Base-by-base conservation (phyloP, 148 eudicot genomes). In the Cornus suecica region DNA sequence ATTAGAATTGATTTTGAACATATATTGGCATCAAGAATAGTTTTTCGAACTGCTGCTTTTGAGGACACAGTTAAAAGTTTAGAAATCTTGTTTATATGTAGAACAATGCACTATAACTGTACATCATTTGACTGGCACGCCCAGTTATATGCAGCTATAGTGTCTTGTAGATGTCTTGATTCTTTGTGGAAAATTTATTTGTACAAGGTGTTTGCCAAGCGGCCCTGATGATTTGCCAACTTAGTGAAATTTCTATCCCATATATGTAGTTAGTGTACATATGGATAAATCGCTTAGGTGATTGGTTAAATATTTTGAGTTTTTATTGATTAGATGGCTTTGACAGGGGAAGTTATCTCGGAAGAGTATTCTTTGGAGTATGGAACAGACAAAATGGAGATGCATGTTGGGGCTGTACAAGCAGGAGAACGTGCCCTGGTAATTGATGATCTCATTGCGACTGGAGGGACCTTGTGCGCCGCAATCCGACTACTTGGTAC, bases 391-490 rank as follows among this genome's bases (percentile, higher is more conserved):
- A 87, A 41, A 78, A 90, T 94, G 67, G 98, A 94, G 88, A 94
- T 94, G 97, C 98, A 94, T 80, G 97, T 94, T 48, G 98, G 97
- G 52, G 98, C 98, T 65, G 97, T 94, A 41, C 84, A 94, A 82
- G 86, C 85, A 26, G 98, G 98, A 69, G 98, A 94, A 27, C 94
- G 96, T 74, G 96, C 92, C 71, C 72, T 94, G 42, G 72, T 94
- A 26, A 83, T 94, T n/a, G 98, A 94, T 79, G 98, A 94, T 78
- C 95, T 94, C 76, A 92, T 94, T 77, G 98, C 98, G 73, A 94
- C 98, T 28, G 98, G 98, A 56, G 98, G 98, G 65, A 94, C 98
- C 76, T 80, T 94, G 75, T 70, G 76, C 75, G 98, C 98, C 77
- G 98, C 97, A 25, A 82, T 92, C 71, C 86, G 80, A 58, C 91